Percentiles rank a stretch among this genome's conserved stretches.
Evolutionary conservation across 495 filamentous ascomycete genomes (phyloP).

Genomic region (Chlorociboria aeruginascens): DNA sequence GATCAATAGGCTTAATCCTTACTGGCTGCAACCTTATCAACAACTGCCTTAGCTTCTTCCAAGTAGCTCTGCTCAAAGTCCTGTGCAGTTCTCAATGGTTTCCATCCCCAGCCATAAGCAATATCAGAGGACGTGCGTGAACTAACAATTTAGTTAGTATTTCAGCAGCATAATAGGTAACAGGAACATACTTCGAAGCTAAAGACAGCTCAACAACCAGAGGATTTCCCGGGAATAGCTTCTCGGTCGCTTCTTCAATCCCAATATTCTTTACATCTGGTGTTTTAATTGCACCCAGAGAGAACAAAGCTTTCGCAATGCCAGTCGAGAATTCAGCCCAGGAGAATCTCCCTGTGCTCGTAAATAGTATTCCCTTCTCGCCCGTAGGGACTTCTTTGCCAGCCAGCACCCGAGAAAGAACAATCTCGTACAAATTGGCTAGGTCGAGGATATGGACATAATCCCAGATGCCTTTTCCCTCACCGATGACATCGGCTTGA

Average conservation of each 20-base stretch:
- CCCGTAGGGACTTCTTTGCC: slow-evolving; percentile 26
- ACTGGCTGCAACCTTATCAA: background rate
- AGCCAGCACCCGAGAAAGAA: slow-evolving; percentile 2
- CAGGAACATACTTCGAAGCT: slow-evolving; percentile 21
- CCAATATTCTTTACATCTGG: slow-evolving; percentile 21
- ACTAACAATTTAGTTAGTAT: background rate
- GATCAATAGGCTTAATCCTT: no score
- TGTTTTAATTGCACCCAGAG: slow-evolving; percentile 22
- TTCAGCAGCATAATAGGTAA: background rate
- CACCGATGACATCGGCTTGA: slow-evolving; percentile 21
- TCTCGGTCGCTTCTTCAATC: slow-evolving; percentile 24
- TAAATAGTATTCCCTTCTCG: slow-evolving; percentile 32
- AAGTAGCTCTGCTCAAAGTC: slow-evolving; percentile 11
- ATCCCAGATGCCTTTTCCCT: slow-evolving; percentile 31
- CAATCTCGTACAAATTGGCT: slow-evolving; percentile 25
- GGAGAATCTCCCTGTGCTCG: slow-evolving; percentile 25
- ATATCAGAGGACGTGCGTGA: slow-evolving; percentile 4
- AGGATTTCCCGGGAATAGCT: slow-evolving; percentile 12
- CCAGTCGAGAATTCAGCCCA: slow-evolving; percentile 27
- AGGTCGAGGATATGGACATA: slow-evolving; percentile 36
- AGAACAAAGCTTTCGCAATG: slow-evolving; percentile 25
- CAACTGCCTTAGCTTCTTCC: slow-evolving; percentile 1
- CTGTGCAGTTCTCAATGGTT: slow-evolving; percentile 2
- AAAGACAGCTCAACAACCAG: slow-evolving; percentile 26
- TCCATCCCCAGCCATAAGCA: slow-evolving; percentile 6